Evolutionary conservation across 352 stramenopile species (phyloP).

Genomic region (Pythium aquatile): DNA sequence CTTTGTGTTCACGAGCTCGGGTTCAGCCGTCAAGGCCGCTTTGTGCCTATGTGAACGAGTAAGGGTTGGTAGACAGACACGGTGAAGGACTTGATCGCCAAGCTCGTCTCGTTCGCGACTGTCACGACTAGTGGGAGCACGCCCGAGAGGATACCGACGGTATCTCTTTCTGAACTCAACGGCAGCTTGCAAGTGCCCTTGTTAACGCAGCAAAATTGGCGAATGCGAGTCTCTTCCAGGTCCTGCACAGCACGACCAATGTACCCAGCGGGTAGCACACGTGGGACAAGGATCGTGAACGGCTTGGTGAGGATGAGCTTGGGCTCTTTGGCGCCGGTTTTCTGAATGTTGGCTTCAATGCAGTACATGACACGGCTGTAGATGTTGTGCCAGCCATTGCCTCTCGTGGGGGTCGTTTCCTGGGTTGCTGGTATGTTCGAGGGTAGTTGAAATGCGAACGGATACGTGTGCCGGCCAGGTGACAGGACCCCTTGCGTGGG

Average conservation of each 20-base stretch:
- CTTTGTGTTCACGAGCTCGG: neutral
- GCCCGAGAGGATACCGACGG: neutral
- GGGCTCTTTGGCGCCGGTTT: neutral
- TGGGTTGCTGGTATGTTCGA: neutral
- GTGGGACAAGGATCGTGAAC: neutral
- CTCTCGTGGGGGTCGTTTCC: neutral
- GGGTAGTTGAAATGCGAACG: neutral
- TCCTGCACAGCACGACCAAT: neutral
- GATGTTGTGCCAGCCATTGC: neutral
- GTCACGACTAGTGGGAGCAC: neutral
- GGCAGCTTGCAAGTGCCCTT: neutral
- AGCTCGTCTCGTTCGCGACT: neutral
- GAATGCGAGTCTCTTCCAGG: neutral
- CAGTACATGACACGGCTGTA: neutral
- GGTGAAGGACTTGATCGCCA: neutral
- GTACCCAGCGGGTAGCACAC: neutral
- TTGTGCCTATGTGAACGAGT: neutral
- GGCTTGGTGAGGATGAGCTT: neutral
- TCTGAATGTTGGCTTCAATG: neutral
- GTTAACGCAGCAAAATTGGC: neutral
- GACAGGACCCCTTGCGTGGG: neutral
- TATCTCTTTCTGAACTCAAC: neutral
- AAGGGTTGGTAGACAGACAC: neutral
- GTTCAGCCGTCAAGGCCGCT: neutral
- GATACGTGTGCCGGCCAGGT: neutral